Percentiles rank a stretch among this genome's conserved stretches.
phyloP scores from a whole-genome alignment of 2,329 filamentous ascomycete species.

The Juglanconis juglandina region DNA sequence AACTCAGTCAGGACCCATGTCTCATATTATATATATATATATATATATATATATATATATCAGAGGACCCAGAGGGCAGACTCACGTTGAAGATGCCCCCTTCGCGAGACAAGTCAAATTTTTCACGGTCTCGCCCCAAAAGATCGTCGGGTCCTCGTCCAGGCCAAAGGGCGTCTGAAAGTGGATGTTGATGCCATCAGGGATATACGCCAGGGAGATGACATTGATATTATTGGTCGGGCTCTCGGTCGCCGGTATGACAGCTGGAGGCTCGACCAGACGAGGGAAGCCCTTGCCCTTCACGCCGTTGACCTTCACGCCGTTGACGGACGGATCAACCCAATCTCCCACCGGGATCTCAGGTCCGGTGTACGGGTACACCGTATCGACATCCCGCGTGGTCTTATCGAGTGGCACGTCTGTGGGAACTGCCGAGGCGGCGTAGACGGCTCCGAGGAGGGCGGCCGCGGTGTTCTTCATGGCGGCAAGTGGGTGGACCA shows the following conservation, averaged over 20 bases:
- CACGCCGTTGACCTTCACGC: conserved; percentile 45
- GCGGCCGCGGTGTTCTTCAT: neutral
- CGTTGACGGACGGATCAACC: conserved; percentile 47
- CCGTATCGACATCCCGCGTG: conserved; percentile 33
- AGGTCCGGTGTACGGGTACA: conserved; percentile 46
- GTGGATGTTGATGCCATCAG: conserved; percentile 48
- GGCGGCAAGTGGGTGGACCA: neutral
- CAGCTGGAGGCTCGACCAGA: conserved; percentile 47
- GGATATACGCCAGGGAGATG: conserved; percentile 45
- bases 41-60: neutral
- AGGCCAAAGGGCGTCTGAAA: conserved; percentile 53
- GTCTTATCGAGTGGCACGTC: neutral
- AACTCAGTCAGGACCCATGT: no score
- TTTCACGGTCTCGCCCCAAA: conserved; percentile 37
- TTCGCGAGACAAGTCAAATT: conserved; percentile 32
- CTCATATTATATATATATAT: neutral
- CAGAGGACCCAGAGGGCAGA: neutral
- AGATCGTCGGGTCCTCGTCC: conserved; percentile 38
- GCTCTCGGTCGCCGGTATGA: conserved; percentile 38
- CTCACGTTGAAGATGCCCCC: conserved; percentile 40
- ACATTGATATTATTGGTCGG: conserved; percentile 53
- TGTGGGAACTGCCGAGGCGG: conserved; percentile 2
- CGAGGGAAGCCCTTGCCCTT: conserved; percentile 51
- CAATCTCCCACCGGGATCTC: conserved; percentile 47
- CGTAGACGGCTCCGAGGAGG: conserved; percentile 1